Conservation (phyloP, 768 basidiomycete species). For the Cantharellus cinnabarinus region DNA sequence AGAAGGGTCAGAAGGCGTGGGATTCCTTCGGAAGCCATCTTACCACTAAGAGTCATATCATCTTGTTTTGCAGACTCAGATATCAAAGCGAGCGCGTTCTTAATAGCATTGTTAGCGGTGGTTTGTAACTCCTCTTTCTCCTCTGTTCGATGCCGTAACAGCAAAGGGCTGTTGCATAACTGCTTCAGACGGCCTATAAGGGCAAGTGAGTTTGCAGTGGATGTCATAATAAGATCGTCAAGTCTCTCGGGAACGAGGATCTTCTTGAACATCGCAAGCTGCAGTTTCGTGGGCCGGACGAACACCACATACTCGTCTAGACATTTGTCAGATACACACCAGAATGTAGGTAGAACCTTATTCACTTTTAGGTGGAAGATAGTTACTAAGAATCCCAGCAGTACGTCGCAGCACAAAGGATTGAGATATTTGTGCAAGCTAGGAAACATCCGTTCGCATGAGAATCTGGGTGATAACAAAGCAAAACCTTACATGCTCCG, state of each 20-base stretch:
- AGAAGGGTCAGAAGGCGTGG: not conserved
- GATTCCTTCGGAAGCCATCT: constrained; percentile 7
- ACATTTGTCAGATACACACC: not conserved
- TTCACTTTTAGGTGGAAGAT: constrained; percentile 77
- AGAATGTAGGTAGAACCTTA: constrained; percentile 11
- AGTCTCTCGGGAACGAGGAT: constrained; percentile 56
- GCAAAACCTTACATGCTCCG: constrained; percentile 36
- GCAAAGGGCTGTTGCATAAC: constrained; percentile 79
- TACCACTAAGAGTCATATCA: constrained; percentile 68
- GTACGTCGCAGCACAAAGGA: constrained; percentile 86
- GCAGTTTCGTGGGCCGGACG: constrained; percentile 66
- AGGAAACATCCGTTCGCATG: not conserved
- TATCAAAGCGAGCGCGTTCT: constrained; percentile 8
- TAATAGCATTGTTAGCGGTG: constrained; percentile 21
- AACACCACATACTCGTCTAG: constrained; percentile 98
- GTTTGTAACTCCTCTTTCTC: constrained; percentile 26
- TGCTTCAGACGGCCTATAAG: constrained; percentile 68
- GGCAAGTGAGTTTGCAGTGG: constrained; percentile 57
- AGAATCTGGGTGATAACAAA: not conserved
- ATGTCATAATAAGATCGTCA: constrained; percentile 44
- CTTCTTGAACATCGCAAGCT: constrained; percentile 54
- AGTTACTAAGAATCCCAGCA: constrained; percentile 57
- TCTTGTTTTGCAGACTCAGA: constrained; percentile 11
- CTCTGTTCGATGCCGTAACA: constrained; percentile 46
- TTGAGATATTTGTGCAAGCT: constrained; percentile 56